A percentile compares a stretch with the other conserved stretches of the same genome.
Evolutionary conservation across 2,329 filamentous ascomycete species (phyloP).

Genomic region (Tolypocladium ophioglossoides): DNA sequence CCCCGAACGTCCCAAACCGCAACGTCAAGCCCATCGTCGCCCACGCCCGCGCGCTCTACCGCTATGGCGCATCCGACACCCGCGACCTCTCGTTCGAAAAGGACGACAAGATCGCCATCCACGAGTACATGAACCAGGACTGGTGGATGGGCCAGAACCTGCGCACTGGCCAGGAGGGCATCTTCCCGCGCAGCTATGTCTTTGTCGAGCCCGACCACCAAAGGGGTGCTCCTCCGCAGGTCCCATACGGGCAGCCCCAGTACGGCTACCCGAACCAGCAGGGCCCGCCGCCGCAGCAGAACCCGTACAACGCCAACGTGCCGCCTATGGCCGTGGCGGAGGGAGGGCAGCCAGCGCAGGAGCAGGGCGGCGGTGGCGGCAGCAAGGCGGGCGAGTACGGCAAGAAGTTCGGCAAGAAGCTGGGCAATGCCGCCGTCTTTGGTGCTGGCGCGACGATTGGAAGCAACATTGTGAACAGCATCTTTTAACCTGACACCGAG

Average conservation of each 20-base stretch:
- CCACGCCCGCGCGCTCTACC: constrained; percentile 72
- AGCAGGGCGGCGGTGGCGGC: constrained; percentile 24
- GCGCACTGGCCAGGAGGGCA: constrained; percentile 75
- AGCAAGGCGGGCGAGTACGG: constrained; percentile 62
- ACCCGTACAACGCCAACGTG: constrained; percentile 58
- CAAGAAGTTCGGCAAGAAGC: constrained; percentile 95
- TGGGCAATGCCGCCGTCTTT: constrained; percentile 72
- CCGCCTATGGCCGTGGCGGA: constrained; percentile 66
- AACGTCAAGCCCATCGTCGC: constrained; percentile 49
- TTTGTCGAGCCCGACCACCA: constrained; percentile 54
- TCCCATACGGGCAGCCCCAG: constrained; percentile 21
- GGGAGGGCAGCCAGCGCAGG: constrained; percentile 28
- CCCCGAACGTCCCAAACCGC: constrained; percentile 30
- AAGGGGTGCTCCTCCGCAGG: constrained; percentile 16
- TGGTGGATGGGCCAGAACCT: constrained; percentile 92
- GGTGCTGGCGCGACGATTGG: constrained; percentile 89
- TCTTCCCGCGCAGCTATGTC: constrained; percentile 92
- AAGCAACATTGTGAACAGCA: constrained; percentile 80
- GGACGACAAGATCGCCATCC: constrained; percentile 69
- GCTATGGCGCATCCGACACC: constrained; percentile 66
- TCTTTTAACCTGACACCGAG: constrained; percentile 49
- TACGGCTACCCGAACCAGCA: constrained; percentile 30
- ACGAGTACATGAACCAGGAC: constrained; percentile 91
- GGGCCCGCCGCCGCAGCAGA: constrained; percentile 37
- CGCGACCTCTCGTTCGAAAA: constrained; percentile 74